A percentile compares a stretch with the other conserved stretches of the same genome.
phyloP scores from a whole-genome alignment of 768 basidiomycete genomes.

The Macrolepiota fuliginosa region DNA sequence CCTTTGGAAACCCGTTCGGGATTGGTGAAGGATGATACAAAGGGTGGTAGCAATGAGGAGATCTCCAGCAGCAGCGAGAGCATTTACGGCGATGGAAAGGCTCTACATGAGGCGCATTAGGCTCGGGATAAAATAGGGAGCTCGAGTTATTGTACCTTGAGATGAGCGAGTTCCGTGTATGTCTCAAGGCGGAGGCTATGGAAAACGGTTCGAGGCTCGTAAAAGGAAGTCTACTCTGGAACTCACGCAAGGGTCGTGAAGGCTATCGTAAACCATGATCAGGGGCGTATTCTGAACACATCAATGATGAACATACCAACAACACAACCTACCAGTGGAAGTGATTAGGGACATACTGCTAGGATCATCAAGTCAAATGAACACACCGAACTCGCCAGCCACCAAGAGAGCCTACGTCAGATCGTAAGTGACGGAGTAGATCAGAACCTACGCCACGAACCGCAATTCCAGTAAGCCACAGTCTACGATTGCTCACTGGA shows the following conservation, averaged over 20 bases:
- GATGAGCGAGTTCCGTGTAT: conserved; percentile 28
- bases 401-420: conserved; percentile 28
- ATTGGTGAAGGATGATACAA: conserved; percentile 37
- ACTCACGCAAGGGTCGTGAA: conserved; percentile 15
- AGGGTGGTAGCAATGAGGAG: conserved; percentile 42
- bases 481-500: conserved; percentile 43
- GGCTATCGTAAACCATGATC: neutral
- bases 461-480: conserved; percentile 28
- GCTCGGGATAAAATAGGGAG: neutral
- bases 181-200: conserved; percentile 30
- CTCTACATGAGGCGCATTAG: conserved; percentile 18
- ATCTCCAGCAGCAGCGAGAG: conserved; percentile 43
- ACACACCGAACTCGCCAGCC: conserved; percentile 38
- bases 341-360: neutral
- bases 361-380: neutral
- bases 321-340: conserved; percentile 21
- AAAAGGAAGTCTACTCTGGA: neutral
- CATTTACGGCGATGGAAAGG: conserved; percentile 44
- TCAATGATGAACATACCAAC: conserved; percentile 25
- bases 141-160: conserved; percentile 29
- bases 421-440: neutral
- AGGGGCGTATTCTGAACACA: neutral
- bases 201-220: neutral
- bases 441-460: conserved; percentile 22
- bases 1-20: conserved; percentile 49